Evolutionary conservation across 352 stramenopile species (phyloP).

Genomic region (Pythium monospermum): DNA sequence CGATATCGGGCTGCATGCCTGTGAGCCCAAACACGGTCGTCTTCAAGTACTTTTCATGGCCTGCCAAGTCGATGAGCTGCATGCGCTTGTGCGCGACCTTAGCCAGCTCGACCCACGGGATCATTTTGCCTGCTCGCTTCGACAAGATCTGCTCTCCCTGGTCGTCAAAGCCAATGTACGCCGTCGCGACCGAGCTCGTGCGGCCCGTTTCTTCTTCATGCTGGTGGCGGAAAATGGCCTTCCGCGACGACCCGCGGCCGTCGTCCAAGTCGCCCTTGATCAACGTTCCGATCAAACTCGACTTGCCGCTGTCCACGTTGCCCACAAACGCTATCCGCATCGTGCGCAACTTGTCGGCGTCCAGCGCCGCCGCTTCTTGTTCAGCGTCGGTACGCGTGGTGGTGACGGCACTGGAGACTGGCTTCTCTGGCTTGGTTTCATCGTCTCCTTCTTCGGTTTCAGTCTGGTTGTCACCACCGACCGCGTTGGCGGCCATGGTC

Average conservation of each 20-base stretch:
- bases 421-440: neutral
- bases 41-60: slow-evolving; percentile 99
- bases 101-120: slow-evolving; percentile 79
- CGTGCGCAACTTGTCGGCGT: slow-evolving; percentile 53
- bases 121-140: slow-evolving; percentile 61
- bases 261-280: slow-evolving; percentile 96
- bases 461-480: slow-evolving; percentile 2
- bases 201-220: slow-evolving; percentile 79
- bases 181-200: slow-evolving; percentile 78
- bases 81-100: slow-evolving; percentile 77
- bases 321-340: slow-evolving; percentile 87
- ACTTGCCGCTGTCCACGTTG: slow-evolving; percentile 93
- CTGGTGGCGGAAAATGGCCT: slow-evolving; percentile 86
- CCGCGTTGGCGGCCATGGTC: neutral
- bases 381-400: neutral
- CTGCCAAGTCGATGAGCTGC: slow-evolving; percentile 83
- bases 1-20: slow-evolving; percentile 94
- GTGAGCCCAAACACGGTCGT: slow-evolving; percentile 99
- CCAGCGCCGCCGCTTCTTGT: slow-evolving; percentile 11
- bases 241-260: slow-evolving; percentile 84
- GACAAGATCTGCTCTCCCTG: slow-evolving; percentile 72
- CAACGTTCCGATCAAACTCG: slow-evolving; percentile 90
- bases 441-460: neutral
- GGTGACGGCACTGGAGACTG: neutral
- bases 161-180: slow-evolving; percentile 80